phyloP scores from a whole-genome alignment of 805 yeast genomes.

The Torulaspora delbrueckii region DNA sequence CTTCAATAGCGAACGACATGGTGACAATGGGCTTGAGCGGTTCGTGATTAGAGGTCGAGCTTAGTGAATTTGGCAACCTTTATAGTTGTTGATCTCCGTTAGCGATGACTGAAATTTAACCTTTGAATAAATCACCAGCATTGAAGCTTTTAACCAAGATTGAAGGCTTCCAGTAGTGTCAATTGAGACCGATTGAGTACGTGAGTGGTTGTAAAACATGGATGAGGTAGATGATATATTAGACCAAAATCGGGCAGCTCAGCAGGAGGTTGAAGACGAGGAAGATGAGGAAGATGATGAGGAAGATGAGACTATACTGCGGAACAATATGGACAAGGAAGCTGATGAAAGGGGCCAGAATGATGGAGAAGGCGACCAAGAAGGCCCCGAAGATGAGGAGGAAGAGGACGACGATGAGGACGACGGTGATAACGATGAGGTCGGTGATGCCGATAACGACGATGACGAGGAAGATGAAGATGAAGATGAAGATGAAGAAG shows the following conservation, averaged over 20 bases:
- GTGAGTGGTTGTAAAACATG: slow-evolving; percentile 13
- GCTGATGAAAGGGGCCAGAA: slow-evolving; percentile 24
- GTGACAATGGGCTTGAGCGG: neutral
- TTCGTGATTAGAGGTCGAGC: neutral
- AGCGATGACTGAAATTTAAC: neutral
- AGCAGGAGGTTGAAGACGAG: slow-evolving; percentile 26
- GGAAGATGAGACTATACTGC: slow-evolving; percentile 26
- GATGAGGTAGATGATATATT: slow-evolving; percentile 34
- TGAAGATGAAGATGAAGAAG: slow-evolving; percentile 20
- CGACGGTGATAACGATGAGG: slow-evolving; percentile 25
- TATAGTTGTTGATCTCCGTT: neutral
- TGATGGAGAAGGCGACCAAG: slow-evolving; percentile 23
- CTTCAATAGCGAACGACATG: slow-evolving; percentile 46
- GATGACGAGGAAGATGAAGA: slow-evolving; percentile 27
- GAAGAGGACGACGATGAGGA: slow-evolving; percentile 24
- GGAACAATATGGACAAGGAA: slow-evolving; percentile 20
- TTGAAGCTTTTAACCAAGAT: neutral
- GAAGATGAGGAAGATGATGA: slow-evolving; percentile 29
- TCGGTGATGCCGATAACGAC: slow-evolving; percentile 23
- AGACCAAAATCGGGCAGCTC: slow-evolving; percentile 29
- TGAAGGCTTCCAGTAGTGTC: neutral
- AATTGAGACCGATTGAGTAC: neutral
- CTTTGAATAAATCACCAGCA: neutral
- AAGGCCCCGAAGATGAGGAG: slow-evolving; percentile 13
- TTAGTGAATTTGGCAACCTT: neutral